Evolutionary conservation across 2,329 filamentous ascomycete species (phyloP), one percentile per base, ranked within the genome.

Genomic region (Ophiostoma populinum): DNA sequence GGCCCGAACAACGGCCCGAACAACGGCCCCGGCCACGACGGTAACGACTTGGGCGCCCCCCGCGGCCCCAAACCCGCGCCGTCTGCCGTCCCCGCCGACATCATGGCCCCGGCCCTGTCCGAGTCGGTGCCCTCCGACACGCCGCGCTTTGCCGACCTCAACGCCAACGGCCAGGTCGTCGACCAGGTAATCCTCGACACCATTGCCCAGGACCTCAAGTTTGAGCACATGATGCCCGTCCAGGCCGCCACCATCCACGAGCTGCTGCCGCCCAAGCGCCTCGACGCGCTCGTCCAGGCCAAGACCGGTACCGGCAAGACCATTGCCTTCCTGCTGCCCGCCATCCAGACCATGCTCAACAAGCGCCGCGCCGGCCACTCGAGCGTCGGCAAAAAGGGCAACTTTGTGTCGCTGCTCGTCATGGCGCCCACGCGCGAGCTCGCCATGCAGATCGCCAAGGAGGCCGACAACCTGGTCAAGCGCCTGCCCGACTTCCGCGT

Each of bases 291-390:
- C 40, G 82, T 81, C 6, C 82, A 90, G 54, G 82, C 82, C 34
- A 86, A 80, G 59, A 92, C 82, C 1, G 82, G 82, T 44, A 92
- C 83, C 0, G 82, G 82, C 46, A 92, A 92, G 58, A 92, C 82
- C 0, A 55, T 90, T 37, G 82, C 78, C 32, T 92, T 92, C 57
- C 63, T 92, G 24, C 59, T 90, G 4, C 83, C 82, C n/a, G 67
- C 80, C n/a, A 58, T 92, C 24, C 79, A 90, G 52, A 79, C 70
- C 40, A 75, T 90, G 48, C 61, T 87, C 46, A 56, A 55, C 33
- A 53, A 46, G 17, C 44, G 46, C 11, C 38, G 43, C 8, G 47
- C 35, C 37, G 19, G 53, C 2, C n/a, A 18, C 31, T n/a, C n/a
- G n/a, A n/a, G n/a, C 19, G 5, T 22, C 34, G 26, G 28, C 34